Conservation (phyloP, 371 early-diverging fungal species). For the Lichtheimia hyalospora region DNA sequence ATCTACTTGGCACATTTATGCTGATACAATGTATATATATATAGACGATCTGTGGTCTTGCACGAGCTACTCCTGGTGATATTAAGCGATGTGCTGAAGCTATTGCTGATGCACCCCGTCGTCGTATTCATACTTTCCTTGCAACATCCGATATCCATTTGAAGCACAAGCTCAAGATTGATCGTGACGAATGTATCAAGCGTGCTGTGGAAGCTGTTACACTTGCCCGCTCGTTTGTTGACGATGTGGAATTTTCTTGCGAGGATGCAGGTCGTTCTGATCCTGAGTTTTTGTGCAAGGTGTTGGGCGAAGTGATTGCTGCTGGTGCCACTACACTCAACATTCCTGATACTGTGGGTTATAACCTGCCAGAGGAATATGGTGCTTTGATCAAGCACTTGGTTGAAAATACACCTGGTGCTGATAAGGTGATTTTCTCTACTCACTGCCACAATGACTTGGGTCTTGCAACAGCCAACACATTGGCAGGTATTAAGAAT, state of each 20-base stretch:
- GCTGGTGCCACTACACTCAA: conserved; percentile 96
- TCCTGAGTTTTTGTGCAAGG: conserved; percentile 80
- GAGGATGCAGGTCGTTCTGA: conserved; percentile 95
- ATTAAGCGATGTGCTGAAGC: conserved; percentile 92
- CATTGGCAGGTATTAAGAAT: conserved; percentile 83
- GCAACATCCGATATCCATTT: conserved; percentile 97
- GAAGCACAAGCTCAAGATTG: conserved; percentile 89
- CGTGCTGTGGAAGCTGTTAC: conserved; percentile 84
- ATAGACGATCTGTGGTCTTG: conserved; percentile 85
- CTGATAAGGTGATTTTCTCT: conserved; percentile 79
- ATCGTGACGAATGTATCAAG: conserved; percentile 82
- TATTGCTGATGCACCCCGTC: conserved; percentile 75
- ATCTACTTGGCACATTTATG: neutral
- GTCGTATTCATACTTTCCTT: conserved; percentile 92
- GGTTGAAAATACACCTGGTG: conserved; percentile 73
- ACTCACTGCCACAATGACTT: conserved; percentile 98
- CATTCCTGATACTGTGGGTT: conserved; percentile 96
- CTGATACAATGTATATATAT: neutral
- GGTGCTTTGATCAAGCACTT: conserved; percentile 83
- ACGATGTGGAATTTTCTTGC: conserved; percentile 92
- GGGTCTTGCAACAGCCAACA: conserved; percentile 96
- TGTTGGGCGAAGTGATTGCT: conserved; percentile 85
- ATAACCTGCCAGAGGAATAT: conserved; percentile 90
- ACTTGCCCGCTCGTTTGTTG: conserved; percentile 75
- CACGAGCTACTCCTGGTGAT: conserved; percentile 85